Evolutionary conservation across 139 green algal genomes (phyloP).

Genomic region (Axilococcus clingmanii): DNA sequence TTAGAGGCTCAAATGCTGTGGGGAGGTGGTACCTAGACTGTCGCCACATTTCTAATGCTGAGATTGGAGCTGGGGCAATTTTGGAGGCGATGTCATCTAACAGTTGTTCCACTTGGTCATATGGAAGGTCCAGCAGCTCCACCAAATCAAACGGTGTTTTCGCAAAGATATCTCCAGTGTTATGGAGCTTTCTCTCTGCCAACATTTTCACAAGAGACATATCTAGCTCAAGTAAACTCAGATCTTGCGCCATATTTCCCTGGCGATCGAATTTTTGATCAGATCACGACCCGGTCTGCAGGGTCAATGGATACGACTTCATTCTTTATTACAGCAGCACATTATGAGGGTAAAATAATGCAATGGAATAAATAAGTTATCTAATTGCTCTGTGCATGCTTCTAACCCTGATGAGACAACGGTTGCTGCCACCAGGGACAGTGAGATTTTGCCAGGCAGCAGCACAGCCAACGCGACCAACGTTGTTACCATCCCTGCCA

Average conservation of each 20-base stretch:
- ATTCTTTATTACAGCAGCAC: constrained; percentile 11
- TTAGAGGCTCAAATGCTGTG: constrained; percentile 19
- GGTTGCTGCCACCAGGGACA: constrained; percentile 26
- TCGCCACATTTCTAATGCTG: constrained; percentile 9
- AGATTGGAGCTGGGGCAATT: constrained; percentile 10
- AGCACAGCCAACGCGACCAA: constrained; percentile 37
- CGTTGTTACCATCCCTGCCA: constrained; percentile 30
- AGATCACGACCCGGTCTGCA: background rate
- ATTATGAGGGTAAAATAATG: constrained; percentile 41
- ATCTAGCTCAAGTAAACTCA: too few relatives aligned
- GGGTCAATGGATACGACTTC: background rate
- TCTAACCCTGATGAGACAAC: constrained; percentile 51
- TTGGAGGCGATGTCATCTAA: constrained; percentile 3
- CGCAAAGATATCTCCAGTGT: constrained; percentile 16
- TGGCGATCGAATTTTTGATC: background rate
- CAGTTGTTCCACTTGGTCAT: constrained; percentile 6
- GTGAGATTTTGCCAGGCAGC: constrained; percentile 7
- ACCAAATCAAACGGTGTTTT: constrained; percentile 27
- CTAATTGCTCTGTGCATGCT: constrained; percentile 63
- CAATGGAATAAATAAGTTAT: constrained; percentile 68
- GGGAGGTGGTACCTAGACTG: background rate
- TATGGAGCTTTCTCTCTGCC: constrained; percentile 15
- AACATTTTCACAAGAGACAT: constrained; percentile 16
- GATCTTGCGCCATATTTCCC: background rate
- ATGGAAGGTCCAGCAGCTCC: constrained; percentile 29